These are phyloP conservation scores for Fusarium tricinctum DNA, from an alignment of 2,329 filamentous ascomycete species.

Conservation along the genomic window DNA sequence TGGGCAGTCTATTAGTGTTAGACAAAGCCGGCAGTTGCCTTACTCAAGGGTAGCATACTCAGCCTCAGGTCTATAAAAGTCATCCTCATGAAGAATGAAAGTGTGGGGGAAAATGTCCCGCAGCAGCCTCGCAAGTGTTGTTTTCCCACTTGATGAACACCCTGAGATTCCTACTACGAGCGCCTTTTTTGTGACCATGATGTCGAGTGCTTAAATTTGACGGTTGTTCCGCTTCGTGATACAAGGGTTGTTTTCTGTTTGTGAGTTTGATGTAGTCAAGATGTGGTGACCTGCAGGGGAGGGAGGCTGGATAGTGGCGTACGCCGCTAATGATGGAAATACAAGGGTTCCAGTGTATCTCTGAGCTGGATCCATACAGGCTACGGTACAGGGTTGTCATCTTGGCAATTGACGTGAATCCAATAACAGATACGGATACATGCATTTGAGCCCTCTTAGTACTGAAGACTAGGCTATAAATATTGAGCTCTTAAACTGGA, in stretches of 20 bases:
- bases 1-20: conserved; percentile 60
- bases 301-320: conserved; percentile 22
- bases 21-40: background rate
- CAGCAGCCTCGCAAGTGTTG: conserved; percentile 87
- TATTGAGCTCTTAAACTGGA: too few relatives aligned
- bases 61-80: conserved; percentile 89
- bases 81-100: conserved; percentile 94
- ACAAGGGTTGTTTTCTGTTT: background rate
- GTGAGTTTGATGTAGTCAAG: conserved; percentile 11
- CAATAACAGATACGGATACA: background rate
- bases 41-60: conserved; percentile 63
- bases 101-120: conserved; percentile 82
- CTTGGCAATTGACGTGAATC: background rate
- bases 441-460: background rate
- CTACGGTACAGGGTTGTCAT: conserved; percentile 1
- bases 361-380: background rate
- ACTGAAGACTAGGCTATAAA: background rate
- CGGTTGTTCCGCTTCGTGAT: background rate
- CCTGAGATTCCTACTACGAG: conserved; percentile 87
- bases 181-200: conserved; percentile 60
- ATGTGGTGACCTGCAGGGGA: conserved; percentile 24
- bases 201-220: conserved; percentile 4
- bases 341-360: conserved; percentile 14
- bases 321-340: conserved; percentile 11
- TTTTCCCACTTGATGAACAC: conserved; percentile 94